Evolutionary conservation across 2,329 filamentous ascomycete genomes (phyloP).

Genomic region (Ascochyta viciae-villosae): DNA sequence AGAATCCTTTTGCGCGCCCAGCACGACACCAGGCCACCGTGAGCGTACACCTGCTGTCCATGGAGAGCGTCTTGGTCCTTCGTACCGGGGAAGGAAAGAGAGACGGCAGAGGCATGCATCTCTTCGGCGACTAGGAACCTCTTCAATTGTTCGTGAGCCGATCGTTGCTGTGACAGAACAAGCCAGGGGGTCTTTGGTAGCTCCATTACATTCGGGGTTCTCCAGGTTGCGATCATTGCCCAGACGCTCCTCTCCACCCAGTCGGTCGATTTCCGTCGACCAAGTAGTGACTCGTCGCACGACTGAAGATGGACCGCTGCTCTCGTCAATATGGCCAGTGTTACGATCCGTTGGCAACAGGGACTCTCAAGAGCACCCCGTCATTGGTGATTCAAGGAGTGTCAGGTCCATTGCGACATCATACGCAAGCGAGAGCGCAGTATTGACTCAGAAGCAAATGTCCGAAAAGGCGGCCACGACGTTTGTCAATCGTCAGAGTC

Average conservation of each 20-base stretch:
- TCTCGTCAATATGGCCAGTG: constrained; percentile 30
- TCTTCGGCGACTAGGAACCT: constrained; percentile 16
- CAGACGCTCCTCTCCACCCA: constrained; percentile 29
- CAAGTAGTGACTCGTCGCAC: constrained; percentile 13
- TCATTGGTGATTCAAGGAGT: neutral
- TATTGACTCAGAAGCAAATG: neutral
- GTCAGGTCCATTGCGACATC: neutral
- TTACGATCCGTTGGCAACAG: neutral
- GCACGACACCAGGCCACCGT: constrained; percentile 18
- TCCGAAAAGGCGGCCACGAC: neutral
- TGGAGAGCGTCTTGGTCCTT: constrained; percentile 19
- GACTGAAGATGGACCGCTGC: constrained; percentile 14
- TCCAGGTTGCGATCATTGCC: constrained; percentile 37
- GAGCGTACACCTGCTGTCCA: constrained; percentile 14
- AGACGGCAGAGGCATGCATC: constrained; percentile 4
- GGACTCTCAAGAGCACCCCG: neutral
- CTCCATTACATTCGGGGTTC: constrained; percentile 19
- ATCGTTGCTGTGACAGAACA: constrained; percentile 16
- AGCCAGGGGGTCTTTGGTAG: constrained; percentile 29
- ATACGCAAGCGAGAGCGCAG: neutral
- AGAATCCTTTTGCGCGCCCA: constrained; percentile 44
- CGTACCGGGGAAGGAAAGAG: neutral
- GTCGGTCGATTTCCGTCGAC: constrained; percentile 22
- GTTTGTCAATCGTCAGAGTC: neutral
- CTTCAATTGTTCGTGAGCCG: constrained; percentile 11